These are phyloP conservation scores for Pseudophaeomoniella oleicola DNA, from an alignment of 2,329 filamentous ascomycete species.

Conservation along the genomic window DNA sequence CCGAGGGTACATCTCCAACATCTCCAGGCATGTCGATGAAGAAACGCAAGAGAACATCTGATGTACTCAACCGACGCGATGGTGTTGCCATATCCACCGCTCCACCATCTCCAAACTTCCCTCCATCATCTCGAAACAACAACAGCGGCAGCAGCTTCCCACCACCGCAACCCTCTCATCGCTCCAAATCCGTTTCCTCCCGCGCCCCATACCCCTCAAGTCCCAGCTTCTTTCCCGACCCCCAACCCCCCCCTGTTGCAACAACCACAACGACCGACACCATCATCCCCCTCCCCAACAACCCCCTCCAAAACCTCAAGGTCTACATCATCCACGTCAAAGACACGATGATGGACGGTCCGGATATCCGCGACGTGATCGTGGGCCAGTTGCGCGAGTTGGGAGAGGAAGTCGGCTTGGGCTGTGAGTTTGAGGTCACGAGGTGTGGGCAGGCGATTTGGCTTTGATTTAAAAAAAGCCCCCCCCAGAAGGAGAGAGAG, in stretches of 20 bases:
- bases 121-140: background rate
- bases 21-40: too few relatives aligned
- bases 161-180: too few relatives aligned
- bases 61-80: background rate
- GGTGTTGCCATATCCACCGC: too few relatives aligned
- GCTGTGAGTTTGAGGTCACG: slow-evolving; percentile 67
- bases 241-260: background rate
- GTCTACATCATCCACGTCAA: slow-evolving; percentile 92
- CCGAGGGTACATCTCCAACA: background rate
- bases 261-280: background rate
- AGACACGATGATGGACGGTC: slow-evolving; percentile 63
- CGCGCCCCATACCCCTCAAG: background rate
- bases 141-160: background rate
- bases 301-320: slow-evolving; percentile 51
- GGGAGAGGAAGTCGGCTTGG: slow-evolving; percentile 51
- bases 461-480: slow-evolving; percentile 19
- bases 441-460: slow-evolving; percentile 45
- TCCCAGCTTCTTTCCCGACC: background rate
- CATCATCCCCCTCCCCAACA: slow-evolving; percentile 2
- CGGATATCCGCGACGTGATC: slow-evolving; percentile 50
- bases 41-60: background rate
- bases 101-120: background rate
- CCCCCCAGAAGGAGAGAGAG: too few relatives aligned
- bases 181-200: background rate
- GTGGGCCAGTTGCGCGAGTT: slow-evolving; percentile 52